These are phyloP conservation scores for Pichia sp. DNA, from an alignment of 1,139 yeast genomes.

Conservation along the genomic window DNA sequence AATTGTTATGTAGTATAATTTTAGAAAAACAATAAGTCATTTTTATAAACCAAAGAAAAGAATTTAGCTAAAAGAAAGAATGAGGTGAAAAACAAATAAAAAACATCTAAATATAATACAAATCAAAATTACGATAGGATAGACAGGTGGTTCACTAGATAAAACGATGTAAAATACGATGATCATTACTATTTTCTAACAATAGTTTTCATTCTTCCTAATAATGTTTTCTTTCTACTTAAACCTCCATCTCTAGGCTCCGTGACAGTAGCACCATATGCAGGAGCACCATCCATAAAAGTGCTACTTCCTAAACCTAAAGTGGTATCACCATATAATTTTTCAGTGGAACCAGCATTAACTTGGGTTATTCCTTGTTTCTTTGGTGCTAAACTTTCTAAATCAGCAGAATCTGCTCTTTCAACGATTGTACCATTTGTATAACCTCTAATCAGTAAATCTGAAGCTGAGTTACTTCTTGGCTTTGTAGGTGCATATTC, in stretches of 20 bases:
- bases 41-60: too few relatives aligned
- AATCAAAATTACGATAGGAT: neutral
- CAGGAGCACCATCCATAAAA: slow-evolving; percentile 95
- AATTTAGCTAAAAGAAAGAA: too few relatives aligned
- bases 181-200: slow-evolving; percentile 15
- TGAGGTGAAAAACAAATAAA: too few relatives aligned
- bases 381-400: slow-evolving; percentile 18
- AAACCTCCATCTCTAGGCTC: slow-evolving; percentile 31
- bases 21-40: too few relatives aligned
- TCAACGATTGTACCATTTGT: slow-evolving; percentile 28
- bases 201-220: slow-evolving; percentile 83
- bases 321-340: slow-evolving; percentile 78
- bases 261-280: slow-evolving; percentile 46
- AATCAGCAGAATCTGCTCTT: slow-evolving; percentile 23
- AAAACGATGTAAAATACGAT: neutral
- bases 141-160: neutral
- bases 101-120: neutral
- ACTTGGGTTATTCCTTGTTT: slow-evolving; percentile 53
- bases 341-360: slow-evolving; percentile 57
- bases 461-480: slow-evolving; percentile 13
- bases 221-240: slow-evolving; percentile 70
- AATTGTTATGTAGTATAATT: too few relatives aligned
- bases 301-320: slow-evolving; percentile 89
- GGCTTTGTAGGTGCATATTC: slow-evolving; percentile 1
- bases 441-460: slow-evolving; percentile 15